A percentile compares a stretch with the other conserved stretches of the same genome.
These are phyloP conservation scores for Termitomyces sp. DNA, from an alignment of 768 basidiomycete species.

Conservation along the genomic window DNA sequence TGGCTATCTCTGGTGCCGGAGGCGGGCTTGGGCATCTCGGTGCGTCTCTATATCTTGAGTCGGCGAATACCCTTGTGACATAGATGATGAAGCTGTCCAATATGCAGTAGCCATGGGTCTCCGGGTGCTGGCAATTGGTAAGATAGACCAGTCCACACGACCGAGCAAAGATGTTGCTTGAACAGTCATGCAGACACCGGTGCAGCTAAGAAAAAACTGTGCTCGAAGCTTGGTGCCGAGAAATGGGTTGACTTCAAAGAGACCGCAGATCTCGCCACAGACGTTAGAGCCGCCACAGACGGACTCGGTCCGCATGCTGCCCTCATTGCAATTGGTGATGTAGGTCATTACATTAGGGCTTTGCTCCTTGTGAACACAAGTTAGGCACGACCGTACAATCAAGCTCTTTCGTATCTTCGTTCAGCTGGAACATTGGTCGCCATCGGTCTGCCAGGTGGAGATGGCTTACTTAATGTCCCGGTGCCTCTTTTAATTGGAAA, in stretches of 20 bases:
- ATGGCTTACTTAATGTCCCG: conserved; percentile 47
- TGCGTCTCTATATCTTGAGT: conserved; percentile 11
- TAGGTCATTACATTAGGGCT: conserved; percentile 17
- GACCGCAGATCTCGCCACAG: conserved; percentile 51
- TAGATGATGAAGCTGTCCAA: conserved; percentile 50
- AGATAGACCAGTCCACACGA: background rate
- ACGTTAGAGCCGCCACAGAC: conserved; percentile 54
- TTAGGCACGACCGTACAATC: conserved; percentile 35
- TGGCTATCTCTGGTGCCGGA: conserved; percentile 71
- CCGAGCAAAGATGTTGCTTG: background rate
- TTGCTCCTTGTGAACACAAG: background rate
- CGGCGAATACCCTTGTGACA: background rate
- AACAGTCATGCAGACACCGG: conserved; percentile 57
- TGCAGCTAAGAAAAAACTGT: conserved; percentile 57
- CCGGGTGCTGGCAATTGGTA: conserved; percentile 52
- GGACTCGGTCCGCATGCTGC: conserved; percentile 72
- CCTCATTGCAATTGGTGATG: conserved; percentile 51
- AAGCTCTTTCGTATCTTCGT: conserved; percentile 68
- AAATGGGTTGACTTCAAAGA: conserved; percentile 76
- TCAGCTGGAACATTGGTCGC: conserved; percentile 63
- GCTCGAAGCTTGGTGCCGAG: conserved; percentile 48
- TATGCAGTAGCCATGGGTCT: conserved; percentile 75
- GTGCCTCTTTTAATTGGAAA: conserved; percentile 35
- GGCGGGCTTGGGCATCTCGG: conserved; percentile 80
- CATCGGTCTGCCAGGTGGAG: conserved; percentile 55